A percentile compares a stretch with the other conserved stretches of the same genome.
These are phyloP conservation scores for Leersia perrieri DNA, from an alignment of 176 grass and related monocot genomes.

Conservation along the genomic window DNA sequence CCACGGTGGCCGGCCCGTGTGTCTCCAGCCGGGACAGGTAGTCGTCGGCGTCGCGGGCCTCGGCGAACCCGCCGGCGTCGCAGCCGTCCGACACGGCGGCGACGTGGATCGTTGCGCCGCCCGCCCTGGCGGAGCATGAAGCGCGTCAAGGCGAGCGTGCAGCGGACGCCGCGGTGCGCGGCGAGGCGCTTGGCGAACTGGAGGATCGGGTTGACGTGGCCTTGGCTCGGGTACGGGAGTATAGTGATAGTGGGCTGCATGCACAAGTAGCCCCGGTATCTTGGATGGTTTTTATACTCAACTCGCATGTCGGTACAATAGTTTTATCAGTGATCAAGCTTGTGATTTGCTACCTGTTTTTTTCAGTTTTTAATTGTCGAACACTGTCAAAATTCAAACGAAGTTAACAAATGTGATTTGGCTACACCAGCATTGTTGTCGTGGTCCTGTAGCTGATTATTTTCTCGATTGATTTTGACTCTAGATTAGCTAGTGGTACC, in stretches of 20 bases:
- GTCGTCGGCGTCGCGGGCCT: not conserved
- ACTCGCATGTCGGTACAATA: not conserved
- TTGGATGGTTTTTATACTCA: no score
- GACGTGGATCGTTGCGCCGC: conserved; percentile 7
- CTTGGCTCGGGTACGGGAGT: conserved; percentile 81
- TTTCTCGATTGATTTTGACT: no score
- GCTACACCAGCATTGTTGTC: not conserved
- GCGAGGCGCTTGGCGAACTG: conserved; percentile 61
- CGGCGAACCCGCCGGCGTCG: conserved; percentile 23
- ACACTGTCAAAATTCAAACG: not conserved
- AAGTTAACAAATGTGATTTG: not conserved
- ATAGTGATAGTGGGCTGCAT: no score
- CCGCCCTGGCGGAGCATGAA: conserved; percentile 18
- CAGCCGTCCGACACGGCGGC: conserved; percentile 42
- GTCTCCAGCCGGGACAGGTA: conserved; percentile 31
- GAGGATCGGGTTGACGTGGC: conserved; percentile 80
- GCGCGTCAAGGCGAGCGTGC: conserved; percentile 49
- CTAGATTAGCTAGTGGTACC: no score
- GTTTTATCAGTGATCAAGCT: not conserved
- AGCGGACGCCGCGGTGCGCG: conserved; percentile 32
- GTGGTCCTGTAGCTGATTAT: no score
- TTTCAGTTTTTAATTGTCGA: not conserved
- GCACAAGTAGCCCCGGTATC: no score
- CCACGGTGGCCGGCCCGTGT: conserved; percentile 46
- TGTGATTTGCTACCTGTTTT: not conserved